Evolutionary conservation across 1,139 yeast genomes (phyloP), one percentile per base, ranked within the genome.

Genomic region (Suhomyces bolitotheri): DNA sequence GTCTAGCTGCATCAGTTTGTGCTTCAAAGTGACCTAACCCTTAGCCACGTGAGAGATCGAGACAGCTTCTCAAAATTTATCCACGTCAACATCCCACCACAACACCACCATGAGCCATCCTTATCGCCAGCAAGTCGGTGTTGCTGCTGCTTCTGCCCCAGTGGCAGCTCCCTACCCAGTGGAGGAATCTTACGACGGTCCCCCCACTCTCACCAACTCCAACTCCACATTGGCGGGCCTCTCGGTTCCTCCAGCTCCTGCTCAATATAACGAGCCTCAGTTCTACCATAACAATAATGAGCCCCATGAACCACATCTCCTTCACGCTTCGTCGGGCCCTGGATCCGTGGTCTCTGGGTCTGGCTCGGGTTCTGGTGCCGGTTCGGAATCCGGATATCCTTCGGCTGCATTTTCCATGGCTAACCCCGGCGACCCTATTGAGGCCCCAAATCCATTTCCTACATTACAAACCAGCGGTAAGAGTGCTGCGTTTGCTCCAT

Each of bases 51-150:
- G 34, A 25, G 22, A 13, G 29, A 25, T 24, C 34, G 34, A 25
- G 27, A 14, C 9, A 15, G 8, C 13, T 12, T 19, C 7, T 8
- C 20, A 13, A 24, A 27, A 13, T 27, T 20, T 27, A 7, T 13
- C 16, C 24, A 21, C 16, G 8, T 14, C 4, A 17, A 17, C 20
- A 7, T 11, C 31, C 16, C 9, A 9, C 28, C 22, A 16, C 31
- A n/a, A n/a, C n/a, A n/a, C n/a, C n/a, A 29, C 25, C 27, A 47
- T 46, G 51, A 43, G 49, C 23, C 69, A 64, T 39, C 69, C 71
- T 5, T 64, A 64, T 45, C 64, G 69, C 36, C 68, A 61, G 41
- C 60, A 56, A 45, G 53, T 49, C 21, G 38, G 36, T 10, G 14
- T 24, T 20, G 11, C 25, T 13, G 19, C 23, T 9, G 32, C 25